Evolutionary conservation across 2,329 filamentous ascomycete genomes (phyloP).

Genomic region (Tympanopsis confertula): DNA sequence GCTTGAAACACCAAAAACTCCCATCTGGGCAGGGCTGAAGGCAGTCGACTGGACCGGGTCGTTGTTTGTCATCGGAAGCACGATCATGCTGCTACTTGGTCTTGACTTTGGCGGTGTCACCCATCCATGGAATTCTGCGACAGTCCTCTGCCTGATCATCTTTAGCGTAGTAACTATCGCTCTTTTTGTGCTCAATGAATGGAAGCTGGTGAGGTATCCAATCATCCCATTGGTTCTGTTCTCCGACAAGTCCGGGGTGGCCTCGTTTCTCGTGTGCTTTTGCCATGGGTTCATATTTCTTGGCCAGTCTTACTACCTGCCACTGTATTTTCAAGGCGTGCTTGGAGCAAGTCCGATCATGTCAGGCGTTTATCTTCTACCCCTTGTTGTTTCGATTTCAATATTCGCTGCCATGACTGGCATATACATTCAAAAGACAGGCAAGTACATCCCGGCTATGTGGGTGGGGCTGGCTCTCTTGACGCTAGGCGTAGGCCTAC

Average conservation of each 20-base stretch:
- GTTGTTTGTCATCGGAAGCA: constrained; percentile 38
- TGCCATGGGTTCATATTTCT: constrained; percentile 31
- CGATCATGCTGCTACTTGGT: constrained; percentile 46
- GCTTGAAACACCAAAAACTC: constrained; percentile 41
- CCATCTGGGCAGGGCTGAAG: constrained; percentile 37
- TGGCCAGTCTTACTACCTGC: constrained; percentile 29
- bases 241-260: constrained; percentile 25
- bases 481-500: neutral
- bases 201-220: constrained; percentile 37
- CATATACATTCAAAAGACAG: neutral
- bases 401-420: neutral
- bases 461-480: neutral
- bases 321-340: constrained; percentile 19
- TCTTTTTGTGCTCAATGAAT: constrained; percentile 38
- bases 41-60: constrained; percentile 35
- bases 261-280: constrained; percentile 30
- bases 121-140: constrained; percentile 35
- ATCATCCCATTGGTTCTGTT: constrained; percentile 26
- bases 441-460: neutral
- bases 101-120: constrained; percentile 44
- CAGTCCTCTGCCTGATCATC: constrained; percentile 36
- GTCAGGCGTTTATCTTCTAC: neutral
- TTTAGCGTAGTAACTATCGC: constrained; percentile 30
- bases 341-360: neutral
- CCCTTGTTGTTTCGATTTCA: neutral